These are phyloP conservation scores for Kernera saxatilis DNA, from an alignment of 345 rosid genomes.

Conservation along the genomic window DNA sequence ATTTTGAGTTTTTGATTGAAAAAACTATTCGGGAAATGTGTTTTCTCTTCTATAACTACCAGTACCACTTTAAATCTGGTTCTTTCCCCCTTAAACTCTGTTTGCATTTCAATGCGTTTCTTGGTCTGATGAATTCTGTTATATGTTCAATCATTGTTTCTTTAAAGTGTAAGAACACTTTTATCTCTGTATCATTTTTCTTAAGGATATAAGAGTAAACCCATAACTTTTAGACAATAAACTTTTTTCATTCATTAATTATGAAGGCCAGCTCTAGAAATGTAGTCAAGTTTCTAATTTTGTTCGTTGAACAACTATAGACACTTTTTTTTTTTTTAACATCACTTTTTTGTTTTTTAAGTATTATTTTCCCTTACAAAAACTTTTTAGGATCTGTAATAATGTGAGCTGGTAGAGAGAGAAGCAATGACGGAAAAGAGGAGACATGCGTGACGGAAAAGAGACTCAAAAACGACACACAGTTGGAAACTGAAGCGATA, in stretches of 20 bases:
- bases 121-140: background rate
- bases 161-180: background rate
- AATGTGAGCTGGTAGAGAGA: background rate
- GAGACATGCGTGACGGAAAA: constrained; percentile 27
- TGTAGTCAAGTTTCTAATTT: no score
- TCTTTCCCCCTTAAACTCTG: background rate
- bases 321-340: no score
- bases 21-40: no score
- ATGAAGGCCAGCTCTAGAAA: background rate
- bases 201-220: no score
- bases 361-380: background rate
- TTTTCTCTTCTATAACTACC: no score
- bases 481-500: constrained; percentile 7
- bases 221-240: no score
- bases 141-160: background rate
- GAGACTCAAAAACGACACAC: constrained; percentile 28
- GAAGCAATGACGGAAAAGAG: background rate
- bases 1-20: no score
- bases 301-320: no score
- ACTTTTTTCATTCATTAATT: background rate
- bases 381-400: background rate
- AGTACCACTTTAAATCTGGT: no score
- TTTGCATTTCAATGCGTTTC: background rate
- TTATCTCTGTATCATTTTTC: background rate
- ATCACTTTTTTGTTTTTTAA: no score